Evolutionary conservation across 371 early-diverging fungal genomes (phyloP).

Genomic region (Actinomortierella ambigua): DNA sequence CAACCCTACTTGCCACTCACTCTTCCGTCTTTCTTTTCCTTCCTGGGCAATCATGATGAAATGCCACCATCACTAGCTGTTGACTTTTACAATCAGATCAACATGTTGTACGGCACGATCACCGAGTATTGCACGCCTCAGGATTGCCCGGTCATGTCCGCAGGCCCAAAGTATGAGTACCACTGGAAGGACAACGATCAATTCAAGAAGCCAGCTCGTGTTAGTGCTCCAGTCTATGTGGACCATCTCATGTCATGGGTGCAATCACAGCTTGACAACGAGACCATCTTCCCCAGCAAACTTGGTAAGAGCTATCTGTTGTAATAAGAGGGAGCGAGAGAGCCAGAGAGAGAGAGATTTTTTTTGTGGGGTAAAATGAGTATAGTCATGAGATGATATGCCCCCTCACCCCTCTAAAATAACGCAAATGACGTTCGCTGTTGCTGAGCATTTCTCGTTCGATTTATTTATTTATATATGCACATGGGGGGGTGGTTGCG

Average conservation of each 20-base stretch:
- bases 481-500: too few relatives aligned
- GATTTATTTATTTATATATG: not conserved
- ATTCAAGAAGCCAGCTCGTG: slow-evolving; percentile 75
- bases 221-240: slow-evolving; percentile 88
- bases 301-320: slow-evolving; percentile 51
- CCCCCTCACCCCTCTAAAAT: too few relatives aligned
- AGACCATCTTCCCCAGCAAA: slow-evolving; percentile 78
- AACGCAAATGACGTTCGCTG: too few relatives aligned
- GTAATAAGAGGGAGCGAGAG: too few relatives aligned
- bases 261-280: slow-evolving; percentile 80
- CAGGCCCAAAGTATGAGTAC: slow-evolving; percentile 81
- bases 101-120: slow-evolving; percentile 87
- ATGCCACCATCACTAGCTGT: slow-evolving; percentile 51
- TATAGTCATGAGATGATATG: too few relatives aligned
- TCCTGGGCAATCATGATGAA: slow-evolving; percentile 2
- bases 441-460: not conserved
- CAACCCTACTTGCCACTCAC: not conserved
- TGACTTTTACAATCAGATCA: slow-evolving; percentile 94
- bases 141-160: slow-evolving; percentile 86
- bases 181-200: slow-evolving; percentile 81
- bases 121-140: slow-evolving; percentile 81
- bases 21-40: slow-evolving; percentile 1
- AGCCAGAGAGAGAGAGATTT: too few relatives aligned
- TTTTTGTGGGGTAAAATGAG: too few relatives aligned
- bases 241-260: slow-evolving; percentile 85